These are phyloP conservation scores for Fusarium sororula DNA, from an alignment of 2,329 filamentous ascomycete species.

Conservation along the genomic window DNA sequence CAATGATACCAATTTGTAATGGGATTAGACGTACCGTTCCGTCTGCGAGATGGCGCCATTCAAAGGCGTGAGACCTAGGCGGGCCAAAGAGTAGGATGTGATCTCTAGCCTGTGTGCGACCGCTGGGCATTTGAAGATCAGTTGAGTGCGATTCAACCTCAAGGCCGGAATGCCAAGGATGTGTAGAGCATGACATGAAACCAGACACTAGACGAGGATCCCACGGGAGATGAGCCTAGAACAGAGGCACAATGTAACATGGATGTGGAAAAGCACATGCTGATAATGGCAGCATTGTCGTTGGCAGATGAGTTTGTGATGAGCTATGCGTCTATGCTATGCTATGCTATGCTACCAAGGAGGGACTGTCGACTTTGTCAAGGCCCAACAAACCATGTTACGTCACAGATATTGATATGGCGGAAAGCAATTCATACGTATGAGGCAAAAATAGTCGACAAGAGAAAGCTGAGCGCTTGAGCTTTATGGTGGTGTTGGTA, in stretches of 20 bases:
- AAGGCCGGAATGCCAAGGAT: background rate
- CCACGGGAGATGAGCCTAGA: slow-evolving; percentile 21
- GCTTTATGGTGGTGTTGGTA: slow-evolving; percentile 32
- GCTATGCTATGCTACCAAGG: background rate
- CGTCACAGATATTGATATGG: background rate
- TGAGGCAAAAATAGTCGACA: slow-evolving; percentile 6
- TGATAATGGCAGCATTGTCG: background rate
- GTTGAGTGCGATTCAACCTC: background rate
- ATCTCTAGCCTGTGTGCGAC: slow-evolving; percentile 4
- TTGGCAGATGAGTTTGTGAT: slow-evolving; percentile 15
- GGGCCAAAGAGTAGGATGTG: background rate
- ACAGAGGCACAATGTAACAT: slow-evolving; percentile 20
- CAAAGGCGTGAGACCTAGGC: slow-evolving; percentile 6
- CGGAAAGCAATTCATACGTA: background rate
- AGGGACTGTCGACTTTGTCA: background rate
- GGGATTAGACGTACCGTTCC: slow-evolving; percentile 6
- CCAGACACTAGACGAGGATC: slow-evolving; percentile 23
- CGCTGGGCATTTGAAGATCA: slow-evolving; percentile 1
- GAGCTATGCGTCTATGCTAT: background rate
- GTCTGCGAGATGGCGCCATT: slow-evolving; percentile 20
- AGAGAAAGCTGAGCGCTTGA: slow-evolving; percentile 21
- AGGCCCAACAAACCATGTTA: background rate
- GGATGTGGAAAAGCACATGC: slow-evolving; percentile 8
- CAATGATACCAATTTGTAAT: background rate
- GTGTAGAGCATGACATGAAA: slow-evolving; percentile 7